Percentiles rank a stretch among this genome's conserved stretches.
Conservation (phyloP, 352 stramenopile genomes). For the Phytophthora pinifolia region DNA sequence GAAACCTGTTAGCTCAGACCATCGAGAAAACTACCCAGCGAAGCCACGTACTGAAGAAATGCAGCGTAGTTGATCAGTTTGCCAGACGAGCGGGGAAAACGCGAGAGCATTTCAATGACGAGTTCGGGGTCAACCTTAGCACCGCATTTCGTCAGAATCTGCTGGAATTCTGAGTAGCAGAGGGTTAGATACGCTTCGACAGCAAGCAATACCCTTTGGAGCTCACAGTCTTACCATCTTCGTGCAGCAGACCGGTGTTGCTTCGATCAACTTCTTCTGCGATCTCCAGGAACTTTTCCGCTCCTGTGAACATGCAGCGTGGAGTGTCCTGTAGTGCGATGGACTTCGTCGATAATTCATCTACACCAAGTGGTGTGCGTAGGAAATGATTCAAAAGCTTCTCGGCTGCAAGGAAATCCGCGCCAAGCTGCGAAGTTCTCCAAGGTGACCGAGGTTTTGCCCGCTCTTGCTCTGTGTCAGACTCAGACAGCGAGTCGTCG, state of each 20-base stretch:
- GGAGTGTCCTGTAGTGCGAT: conserved; percentile 29
- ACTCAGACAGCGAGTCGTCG: conserved; percentile 48
- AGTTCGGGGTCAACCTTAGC: conserved; percentile 30
- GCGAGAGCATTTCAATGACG: conserved; percentile 47
- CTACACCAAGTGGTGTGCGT: conserved; percentile 10
- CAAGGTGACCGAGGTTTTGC: conserved; percentile 5
- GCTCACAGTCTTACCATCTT: conserved; percentile 34
- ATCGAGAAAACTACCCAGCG: background rate
- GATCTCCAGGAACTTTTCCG: conserved; percentile 54
- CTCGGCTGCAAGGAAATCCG: conserved; percentile 33
- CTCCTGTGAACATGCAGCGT: conserved; percentile 44
- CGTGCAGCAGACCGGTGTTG: conserved; percentile 37
- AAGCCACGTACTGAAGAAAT: conserved; percentile 49
- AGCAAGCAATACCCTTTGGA: background rate
- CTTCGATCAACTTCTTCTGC: conserved; percentile 38
- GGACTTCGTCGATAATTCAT: background rate
- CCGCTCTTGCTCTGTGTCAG: conserved; percentile 22
- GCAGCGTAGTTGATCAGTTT: conserved; percentile 39
- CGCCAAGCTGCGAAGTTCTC: conserved; percentile 30
- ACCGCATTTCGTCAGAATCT: conserved; percentile 33
- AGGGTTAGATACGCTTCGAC: no score
- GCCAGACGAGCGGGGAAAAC: conserved; percentile 40
- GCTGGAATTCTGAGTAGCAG: conserved; percentile 35
- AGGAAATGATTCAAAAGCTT: conserved; percentile 48
- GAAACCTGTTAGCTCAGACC: background rate